phyloP scores from a whole-genome alignment of 2,329 filamentous ascomycete genomes.

The Bimuria novae-zelandiae region DNA sequence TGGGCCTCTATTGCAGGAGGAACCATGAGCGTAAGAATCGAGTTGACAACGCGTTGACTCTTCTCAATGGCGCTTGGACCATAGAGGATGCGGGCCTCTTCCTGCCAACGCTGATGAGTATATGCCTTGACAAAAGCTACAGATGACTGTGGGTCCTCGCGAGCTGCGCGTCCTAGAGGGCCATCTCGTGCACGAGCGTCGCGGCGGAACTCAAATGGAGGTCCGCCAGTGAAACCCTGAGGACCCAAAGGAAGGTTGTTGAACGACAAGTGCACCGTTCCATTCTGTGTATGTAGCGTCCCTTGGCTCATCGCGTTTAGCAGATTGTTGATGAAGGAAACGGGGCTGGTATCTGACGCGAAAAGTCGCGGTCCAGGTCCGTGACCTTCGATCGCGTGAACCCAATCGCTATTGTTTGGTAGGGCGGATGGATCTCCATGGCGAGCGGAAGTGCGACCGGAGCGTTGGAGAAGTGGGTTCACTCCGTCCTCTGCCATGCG shows the following conservation, averaged over 20 bases:
- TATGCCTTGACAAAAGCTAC: constrained; percentile 73
- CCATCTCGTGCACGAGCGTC: constrained; percentile 38
- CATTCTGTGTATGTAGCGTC: constrained; percentile 43
- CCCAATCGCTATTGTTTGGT: constrained; percentile 53
- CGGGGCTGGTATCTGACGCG: constrained; percentile 52
- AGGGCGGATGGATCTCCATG: constrained; percentile 26
- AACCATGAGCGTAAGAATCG: constrained; percentile 73
- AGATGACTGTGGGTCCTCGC: constrained; percentile 70
- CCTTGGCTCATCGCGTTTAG: constrained; percentile 59
- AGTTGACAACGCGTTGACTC: constrained; percentile 67
- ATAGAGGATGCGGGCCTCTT: constrained; percentile 88
- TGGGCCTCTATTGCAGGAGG: constrained; percentile 84
- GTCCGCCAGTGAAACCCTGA: constrained; percentile 20
- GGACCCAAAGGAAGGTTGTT: constrained; percentile 45
- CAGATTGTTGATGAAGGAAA: constrained; percentile 62
- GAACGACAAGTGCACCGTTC: constrained; percentile 58
- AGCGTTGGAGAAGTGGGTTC: constrained; percentile 82
- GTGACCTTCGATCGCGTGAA: constrained; percentile 56
- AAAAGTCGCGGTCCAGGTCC: constrained; percentile 52
- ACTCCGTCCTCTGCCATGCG: constrained; percentile 75
- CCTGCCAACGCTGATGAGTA: constrained; percentile 81
- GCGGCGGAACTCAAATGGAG: constrained; percentile 42
- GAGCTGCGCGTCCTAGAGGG: constrained; percentile 46
- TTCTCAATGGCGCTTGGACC: constrained; percentile 71
- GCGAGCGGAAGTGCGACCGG: constrained; percentile 42